Evolutionary conservation across 768 basidiomycete genomes (phyloP).

Genomic region (Pleurotus djamor): DNA sequence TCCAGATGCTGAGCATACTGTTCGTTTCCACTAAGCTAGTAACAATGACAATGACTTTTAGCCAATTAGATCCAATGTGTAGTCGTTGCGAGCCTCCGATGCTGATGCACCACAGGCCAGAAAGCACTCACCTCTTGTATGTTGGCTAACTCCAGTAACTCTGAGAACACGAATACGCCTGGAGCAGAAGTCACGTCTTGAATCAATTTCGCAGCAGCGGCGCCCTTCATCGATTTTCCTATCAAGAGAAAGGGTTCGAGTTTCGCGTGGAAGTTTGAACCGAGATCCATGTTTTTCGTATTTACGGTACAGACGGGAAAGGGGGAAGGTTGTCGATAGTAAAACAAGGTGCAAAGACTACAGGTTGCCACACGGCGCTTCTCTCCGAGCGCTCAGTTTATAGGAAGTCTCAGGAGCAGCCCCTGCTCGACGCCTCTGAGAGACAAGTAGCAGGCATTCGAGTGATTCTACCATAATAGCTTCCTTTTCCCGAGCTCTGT

Average conservation of each 20-base stretch:
- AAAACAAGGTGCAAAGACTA: too few species aligned
- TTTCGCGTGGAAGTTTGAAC: constrained; percentile 60
- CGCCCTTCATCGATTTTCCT: constrained; percentile 89
- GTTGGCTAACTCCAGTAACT: constrained; percentile 79
- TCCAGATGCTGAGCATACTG: constrained; percentile 59
- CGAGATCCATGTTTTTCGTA: constrained; percentile 50
- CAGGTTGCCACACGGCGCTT: too few species aligned
- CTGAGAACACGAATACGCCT: constrained; percentile 91
- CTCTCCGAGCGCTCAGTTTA: too few species aligned
- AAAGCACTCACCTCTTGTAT: constrained; percentile 71
- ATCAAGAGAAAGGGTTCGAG: constrained; percentile 91
- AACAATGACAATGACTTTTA: not conserved
- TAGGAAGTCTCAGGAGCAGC: too few species aligned
- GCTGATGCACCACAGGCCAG: not conserved
- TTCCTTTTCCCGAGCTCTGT: too few species aligned
- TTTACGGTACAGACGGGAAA: too few species aligned
- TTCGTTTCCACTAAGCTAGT: constrained; percentile 67
- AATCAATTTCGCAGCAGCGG: constrained; percentile 87
- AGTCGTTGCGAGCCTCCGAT: not conserved
- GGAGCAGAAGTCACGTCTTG: constrained; percentile 85
- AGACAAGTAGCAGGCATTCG: too few species aligned
- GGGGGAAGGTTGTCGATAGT: too few species aligned
- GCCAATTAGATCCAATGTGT: too few species aligned
- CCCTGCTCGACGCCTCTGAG: too few species aligned
- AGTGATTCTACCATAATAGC: too few species aligned